These are phyloP conservation scores for Peronospora destructor DNA, from an alignment of 352 stramenopile genomes.

Conservation along the genomic window DNA sequence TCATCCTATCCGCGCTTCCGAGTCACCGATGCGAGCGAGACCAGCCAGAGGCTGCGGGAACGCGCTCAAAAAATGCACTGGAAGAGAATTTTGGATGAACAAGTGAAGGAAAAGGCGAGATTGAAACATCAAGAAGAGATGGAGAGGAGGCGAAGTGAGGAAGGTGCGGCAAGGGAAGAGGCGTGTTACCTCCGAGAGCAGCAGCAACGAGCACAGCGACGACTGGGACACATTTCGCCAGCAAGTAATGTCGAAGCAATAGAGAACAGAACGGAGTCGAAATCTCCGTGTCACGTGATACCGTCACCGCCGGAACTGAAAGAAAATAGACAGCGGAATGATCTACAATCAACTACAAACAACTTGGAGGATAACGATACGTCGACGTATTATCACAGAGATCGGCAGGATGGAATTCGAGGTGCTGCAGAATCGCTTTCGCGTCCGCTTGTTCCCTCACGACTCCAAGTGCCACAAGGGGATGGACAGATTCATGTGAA, in stretches of 20 bases:
- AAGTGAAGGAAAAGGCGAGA: conserved; percentile 64
- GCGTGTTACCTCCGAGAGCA: conserved; percentile 44
- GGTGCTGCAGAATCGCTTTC: conserved; percentile 9
- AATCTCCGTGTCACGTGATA: conserved; percentile 12
- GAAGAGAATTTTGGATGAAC: conserved; percentile 59
- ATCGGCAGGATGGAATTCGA: conserved; percentile 11
- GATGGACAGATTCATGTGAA: conserved; percentile 7
- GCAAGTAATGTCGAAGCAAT: conserved; percentile 9
- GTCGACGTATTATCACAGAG: conserved; percentile 14
- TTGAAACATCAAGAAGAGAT: conserved; percentile 40
- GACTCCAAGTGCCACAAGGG: conserved; percentile 11
- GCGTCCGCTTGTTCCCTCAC: conserved; percentile 22
- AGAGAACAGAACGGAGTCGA: conserved; percentile 9
- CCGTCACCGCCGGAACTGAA: conserved; percentile 11
- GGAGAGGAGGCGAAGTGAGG: conserved; percentile 31
- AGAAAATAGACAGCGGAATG: conserved; percentile 9
- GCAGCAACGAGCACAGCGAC: conserved; percentile 55
- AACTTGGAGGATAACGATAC: conserved; percentile 12
- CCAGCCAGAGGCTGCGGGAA: conserved; percentile 49
- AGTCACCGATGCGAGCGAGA: conserved; percentile 44
- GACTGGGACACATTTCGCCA: conserved; percentile 24
- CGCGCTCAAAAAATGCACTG: conserved; percentile 66
- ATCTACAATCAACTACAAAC: conserved; percentile 15
- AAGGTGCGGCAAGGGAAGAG: conserved; percentile 42
- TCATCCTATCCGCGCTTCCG: conserved; percentile 45